These are phyloP conservation scores for Martiniozyma asiatica DNA, from an alignment of 1,139 yeast genomes.

Conservation along the genomic window DNA sequence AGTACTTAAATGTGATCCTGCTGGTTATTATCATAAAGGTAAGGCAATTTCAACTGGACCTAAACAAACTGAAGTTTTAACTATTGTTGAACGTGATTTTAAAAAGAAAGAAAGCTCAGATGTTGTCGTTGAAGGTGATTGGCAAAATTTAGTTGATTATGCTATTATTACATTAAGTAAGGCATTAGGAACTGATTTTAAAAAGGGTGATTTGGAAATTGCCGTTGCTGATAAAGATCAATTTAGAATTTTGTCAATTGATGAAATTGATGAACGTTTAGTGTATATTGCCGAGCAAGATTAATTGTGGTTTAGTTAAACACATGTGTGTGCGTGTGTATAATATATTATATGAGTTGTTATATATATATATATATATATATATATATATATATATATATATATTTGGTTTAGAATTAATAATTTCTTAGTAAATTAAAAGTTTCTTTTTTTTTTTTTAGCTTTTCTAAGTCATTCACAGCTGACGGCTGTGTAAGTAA, in stretches of 20 bases:
- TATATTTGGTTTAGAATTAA: too few species aligned
- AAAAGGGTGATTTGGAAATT: conserved; percentile 85
- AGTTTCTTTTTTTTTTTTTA: too few species aligned
- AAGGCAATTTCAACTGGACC: conserved; percentile 95
- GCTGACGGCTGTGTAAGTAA: too few species aligned
- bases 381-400: too few species aligned
- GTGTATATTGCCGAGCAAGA: conserved; percentile 95
- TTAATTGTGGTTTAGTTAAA: conserved; percentile 23
- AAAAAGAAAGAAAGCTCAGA: conserved; percentile 41
- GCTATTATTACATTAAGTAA: conserved; percentile 79
- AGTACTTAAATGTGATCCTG: conserved; percentile 90
- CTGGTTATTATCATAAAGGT: conserved; percentile 87
- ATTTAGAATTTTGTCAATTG: conserved; percentile 63
- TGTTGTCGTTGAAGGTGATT: conserved; percentile 57
- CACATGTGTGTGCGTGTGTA: too few species aligned
- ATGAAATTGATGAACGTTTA: conserved; percentile 87
- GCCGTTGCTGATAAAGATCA: conserved; percentile 72
- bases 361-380: too few species aligned
- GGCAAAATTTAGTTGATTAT: conserved; percentile 83
- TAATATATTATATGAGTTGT: too few species aligned
- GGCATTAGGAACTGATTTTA: conserved; percentile 82
- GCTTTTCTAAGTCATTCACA: too few species aligned
- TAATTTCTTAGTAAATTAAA: too few species aligned
- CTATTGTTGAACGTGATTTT: conserved; percentile 82
- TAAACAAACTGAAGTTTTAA: conserved; percentile 90